These are phyloP conservation scores for Stygiomarasmius scandens DNA, from an alignment of 1,284 basidiomycete species.

Conservation along the genomic window DNA sequence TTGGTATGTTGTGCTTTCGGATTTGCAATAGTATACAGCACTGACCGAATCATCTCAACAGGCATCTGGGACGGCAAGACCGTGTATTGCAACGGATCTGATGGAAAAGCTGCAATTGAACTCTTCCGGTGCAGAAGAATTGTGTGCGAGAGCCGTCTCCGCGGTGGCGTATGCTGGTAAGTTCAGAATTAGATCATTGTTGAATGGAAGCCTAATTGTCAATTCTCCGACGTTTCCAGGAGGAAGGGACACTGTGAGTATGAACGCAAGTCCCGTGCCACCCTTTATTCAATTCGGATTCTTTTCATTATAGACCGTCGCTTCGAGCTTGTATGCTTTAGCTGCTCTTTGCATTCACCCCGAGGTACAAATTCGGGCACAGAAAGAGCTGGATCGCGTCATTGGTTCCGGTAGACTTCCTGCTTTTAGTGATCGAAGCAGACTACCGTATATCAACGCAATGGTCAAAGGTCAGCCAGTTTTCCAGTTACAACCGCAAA, in stretches of 20 bases:
- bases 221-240: background rate
- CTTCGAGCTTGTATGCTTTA: background rate
- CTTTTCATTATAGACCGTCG: background rate
- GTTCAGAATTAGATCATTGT: no score
- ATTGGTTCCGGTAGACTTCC: background rate
- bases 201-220: no score
- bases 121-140: no score
- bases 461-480: background rate
- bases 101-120: no score
- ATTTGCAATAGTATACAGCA: no score
- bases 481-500: no score
- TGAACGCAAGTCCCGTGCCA: background rate
- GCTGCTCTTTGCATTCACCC: background rate
- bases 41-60: no score
- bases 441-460: background rate
- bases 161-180: no score
- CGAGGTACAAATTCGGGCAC: background rate
- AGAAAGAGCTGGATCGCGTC: background rate
- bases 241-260: background rate
- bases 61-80: no score
- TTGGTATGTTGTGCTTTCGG: conserved; percentile 26
- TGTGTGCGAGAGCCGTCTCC: no score
- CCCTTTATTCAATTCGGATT: background rate
- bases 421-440: background rate
- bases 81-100: no score